Percentiles rank a stretch among this genome's conserved stretches.
These are phyloP conservation scores for Hippophae gyantsensis DNA, from an alignment of 306 rosid species.

Conservation along the genomic window DNA sequence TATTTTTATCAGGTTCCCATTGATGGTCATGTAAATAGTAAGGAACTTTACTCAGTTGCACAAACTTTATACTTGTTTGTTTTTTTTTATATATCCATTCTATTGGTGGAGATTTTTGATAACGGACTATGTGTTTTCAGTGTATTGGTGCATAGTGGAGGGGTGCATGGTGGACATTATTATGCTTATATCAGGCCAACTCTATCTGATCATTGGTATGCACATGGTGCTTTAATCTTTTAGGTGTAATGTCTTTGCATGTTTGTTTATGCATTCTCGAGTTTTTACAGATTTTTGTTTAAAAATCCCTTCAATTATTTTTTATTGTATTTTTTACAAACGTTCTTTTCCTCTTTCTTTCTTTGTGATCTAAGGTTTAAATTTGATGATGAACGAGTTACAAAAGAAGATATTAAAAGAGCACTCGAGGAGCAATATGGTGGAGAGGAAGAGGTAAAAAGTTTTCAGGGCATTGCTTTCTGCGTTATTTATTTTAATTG, in stretches of 20 bases:
- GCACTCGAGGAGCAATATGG: constrained; percentile 99
- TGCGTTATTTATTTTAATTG: constrained; percentile 10
- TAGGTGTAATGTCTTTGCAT: constrained; percentile 8
- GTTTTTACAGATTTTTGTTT: neutral
- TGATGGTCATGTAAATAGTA: too few species aligned
- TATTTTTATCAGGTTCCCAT: too few species aligned
- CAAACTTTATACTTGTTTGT: too few species aligned
- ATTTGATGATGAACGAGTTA: constrained; percentile 93
- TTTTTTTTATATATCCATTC: neutral
- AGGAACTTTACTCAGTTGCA: too few species aligned
- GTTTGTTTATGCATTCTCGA: neutral
- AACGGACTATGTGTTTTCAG: constrained; percentile 31
- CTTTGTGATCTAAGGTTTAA: constrained; percentile 50
- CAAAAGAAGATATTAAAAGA: constrained; percentile 88
- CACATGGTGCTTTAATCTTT: constrained; percentile 15
- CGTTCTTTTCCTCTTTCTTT: neutral
- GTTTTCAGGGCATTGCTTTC: constrained; percentile 12
- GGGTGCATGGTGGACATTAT: too few species aligned
- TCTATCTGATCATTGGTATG: constrained; percentile 87
- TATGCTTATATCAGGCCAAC: constrained; percentile 95
- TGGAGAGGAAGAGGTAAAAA: constrained; percentile 91
- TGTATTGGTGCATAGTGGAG: constrained; percentile 47
- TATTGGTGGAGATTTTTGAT: constrained; percentile 4
- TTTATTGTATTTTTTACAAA: neutral
- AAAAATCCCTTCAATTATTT: neutral